These are phyloP conservation scores for Geranium brycei DNA, from an alignment of 345 rosid species.

Conservation along the genomic window DNA sequence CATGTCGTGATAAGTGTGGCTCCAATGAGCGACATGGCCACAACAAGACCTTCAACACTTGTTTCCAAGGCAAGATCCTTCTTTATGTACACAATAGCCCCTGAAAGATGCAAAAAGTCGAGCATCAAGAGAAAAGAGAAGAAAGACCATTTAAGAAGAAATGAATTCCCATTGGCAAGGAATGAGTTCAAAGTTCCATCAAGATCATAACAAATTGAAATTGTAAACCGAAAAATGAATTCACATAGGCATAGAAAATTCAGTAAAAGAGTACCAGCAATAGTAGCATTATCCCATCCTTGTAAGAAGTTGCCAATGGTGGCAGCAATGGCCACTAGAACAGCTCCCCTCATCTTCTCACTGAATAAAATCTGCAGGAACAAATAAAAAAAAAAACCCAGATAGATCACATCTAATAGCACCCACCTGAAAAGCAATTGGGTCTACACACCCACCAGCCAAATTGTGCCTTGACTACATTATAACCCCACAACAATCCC, in stretches of 20 bases:
- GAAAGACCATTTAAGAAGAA: too few relatives aligned
- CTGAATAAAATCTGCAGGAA: neutral
- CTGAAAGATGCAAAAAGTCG: slow-evolving; percentile 22
- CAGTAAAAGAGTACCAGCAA: slow-evolving; percentile 52
- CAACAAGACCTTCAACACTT: slow-evolving; percentile 78
- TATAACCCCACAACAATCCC: too few relatives aligned
- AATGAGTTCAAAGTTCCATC: too few relatives aligned
- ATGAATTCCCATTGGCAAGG: too few relatives aligned
- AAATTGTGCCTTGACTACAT: too few relatives aligned
- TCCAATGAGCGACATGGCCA: slow-evolving; percentile 90
- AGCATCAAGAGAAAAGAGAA: too few relatives aligned
- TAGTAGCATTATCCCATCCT: slow-evolving; percentile 99
- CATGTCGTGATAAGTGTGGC: slow-evolving; percentile 86
- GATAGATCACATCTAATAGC: neutral
- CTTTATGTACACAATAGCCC: slow-evolving; percentile 75
- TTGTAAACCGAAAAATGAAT: neutral
- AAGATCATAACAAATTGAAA: too few relatives aligned
- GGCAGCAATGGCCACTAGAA: slow-evolving; percentile 81
- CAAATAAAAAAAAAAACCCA: neutral
- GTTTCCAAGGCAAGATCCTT: slow-evolving; percentile 49
- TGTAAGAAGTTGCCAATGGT: slow-evolving; percentile 88
- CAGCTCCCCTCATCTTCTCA: slow-evolving; percentile 63
- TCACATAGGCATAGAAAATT: neutral
- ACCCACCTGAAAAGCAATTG: neutral
- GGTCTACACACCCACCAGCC: too few relatives aligned